A percentile compares a stretch with the other conserved stretches of the same genome.
Conservation (phyloP, 169 alveolate genomes). For the Fabrea salina region DNA sequence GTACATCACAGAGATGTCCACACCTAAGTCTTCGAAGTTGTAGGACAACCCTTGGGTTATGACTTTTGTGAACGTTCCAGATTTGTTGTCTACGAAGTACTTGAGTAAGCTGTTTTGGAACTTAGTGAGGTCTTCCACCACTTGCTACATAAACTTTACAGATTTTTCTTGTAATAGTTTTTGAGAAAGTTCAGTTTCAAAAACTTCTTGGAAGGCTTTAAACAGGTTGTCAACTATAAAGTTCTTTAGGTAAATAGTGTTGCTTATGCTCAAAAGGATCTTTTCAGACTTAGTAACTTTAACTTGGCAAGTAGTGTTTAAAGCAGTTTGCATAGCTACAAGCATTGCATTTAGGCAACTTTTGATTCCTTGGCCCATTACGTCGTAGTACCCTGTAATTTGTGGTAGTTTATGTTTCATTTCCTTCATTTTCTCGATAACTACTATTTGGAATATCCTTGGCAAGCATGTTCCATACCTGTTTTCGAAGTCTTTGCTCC, state of each 20-base stretch:
- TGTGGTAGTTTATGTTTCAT: conserved; percentile 9
- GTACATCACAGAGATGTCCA: neutral
- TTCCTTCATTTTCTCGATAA: neutral
- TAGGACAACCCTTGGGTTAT: neutral
- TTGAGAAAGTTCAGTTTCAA: neutral
- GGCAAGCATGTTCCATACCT: conserved; percentile 16
- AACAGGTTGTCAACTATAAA: neutral
- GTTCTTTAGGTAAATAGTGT: neutral
- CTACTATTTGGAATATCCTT: neutral
- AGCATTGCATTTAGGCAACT: neutral
- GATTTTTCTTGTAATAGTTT: neutral
- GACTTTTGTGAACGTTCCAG: neutral
- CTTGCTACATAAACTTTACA: neutral
- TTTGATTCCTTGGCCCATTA: neutral
- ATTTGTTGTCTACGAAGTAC: neutral
- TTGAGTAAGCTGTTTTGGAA: neutral
- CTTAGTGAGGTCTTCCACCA: neutral
- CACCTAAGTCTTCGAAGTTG: neutral
- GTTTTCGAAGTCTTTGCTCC: conserved; percentile 24
- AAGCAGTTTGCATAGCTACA: conserved; percentile 2
- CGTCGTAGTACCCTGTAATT: neutral
- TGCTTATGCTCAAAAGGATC: neutral
- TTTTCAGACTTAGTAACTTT: neutral
- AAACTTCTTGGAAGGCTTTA: neutral
- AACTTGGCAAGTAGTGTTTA: neutral